Evolutionary conservation across 2,329 filamentous ascomycete genomes (phyloP), one percentile per base, ranked within the genome.

Genomic region (Arthrocladium fulminans): DNA sequence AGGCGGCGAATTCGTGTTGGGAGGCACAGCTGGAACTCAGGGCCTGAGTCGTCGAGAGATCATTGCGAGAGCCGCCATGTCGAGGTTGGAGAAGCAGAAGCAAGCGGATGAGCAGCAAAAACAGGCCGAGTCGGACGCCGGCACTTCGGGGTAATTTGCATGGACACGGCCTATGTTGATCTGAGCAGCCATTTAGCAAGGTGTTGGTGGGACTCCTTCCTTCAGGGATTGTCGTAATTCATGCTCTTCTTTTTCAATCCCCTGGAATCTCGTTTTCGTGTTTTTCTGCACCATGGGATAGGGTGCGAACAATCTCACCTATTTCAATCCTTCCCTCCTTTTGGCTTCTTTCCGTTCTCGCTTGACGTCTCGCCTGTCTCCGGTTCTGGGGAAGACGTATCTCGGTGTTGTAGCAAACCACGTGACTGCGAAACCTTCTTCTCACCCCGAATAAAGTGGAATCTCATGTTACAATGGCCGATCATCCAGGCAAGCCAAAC

Each of bases 1-100:
- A 0, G 86, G 86, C 3, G 86, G 87, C 1, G 80, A 87, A 59
- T 90, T 85, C 65, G 81, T 88, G 13, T 73, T 88, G 12, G 83
- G 83, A 29, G 77, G 1, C 65, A 65, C 75, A 38, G 66, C 67
- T 8, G 66, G 63, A 3, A 30, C 63, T 64, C 68, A 65, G 8
- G 68, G 72, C n/a, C 61, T 87, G 65, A 84, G 72, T 56, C 72
- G 86, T 53, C 76, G 88, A 49, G 86, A 94, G 59, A 76, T 88
- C 29, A 71, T 92, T 47, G 87, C 86, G 0, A 79, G 72, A 47
- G 86, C 84, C 3, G 84, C 83, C 0, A 84, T 88, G 65, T 81
- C 85, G 60, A 73, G 81, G 54, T 63, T 78, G 58, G 73, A 69
- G 66, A 80, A 67, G 62, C 65, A 72, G 57, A 70, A 66, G 52